A percentile compares a stretch with the other conserved stretches of the same genome.
Conservation (phyloP, 2,329 filamentous ascomycete genomes). For the Ceratocystiopsis minuta region DNA sequence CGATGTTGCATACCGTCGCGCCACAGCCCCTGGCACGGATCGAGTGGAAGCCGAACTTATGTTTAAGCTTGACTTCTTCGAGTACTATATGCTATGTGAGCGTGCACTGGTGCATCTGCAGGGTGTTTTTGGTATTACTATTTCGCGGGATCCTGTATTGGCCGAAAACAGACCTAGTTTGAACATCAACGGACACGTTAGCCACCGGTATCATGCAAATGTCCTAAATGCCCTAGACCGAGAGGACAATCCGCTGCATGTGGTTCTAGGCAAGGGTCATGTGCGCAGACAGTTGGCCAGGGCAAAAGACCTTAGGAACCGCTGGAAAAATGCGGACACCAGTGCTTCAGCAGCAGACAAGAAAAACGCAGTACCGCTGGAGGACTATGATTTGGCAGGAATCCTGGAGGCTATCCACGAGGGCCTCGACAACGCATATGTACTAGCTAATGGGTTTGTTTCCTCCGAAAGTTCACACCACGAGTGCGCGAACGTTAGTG, state of each 20-base stretch:
- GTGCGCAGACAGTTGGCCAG: slow-evolving; percentile 40
- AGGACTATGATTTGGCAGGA: slow-evolving; percentile 41
- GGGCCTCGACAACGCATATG: slow-evolving; percentile 41
- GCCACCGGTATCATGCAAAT: slow-evolving; percentile 46
- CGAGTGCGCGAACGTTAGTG: no score
- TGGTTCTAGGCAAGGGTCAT: slow-evolving; percentile 33
- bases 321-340: slow-evolving; percentile 50
- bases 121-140: slow-evolving; percentile 40
- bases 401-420: slow-evolving; percentile 39
- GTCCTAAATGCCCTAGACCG: slow-evolving; percentile 44
- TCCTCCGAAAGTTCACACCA: not conserved
- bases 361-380: slow-evolving; percentile 23
- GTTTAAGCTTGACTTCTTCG: slow-evolving; percentile 64
- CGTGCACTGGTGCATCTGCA: slow-evolving; percentile 50
- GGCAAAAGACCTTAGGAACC: slow-evolving; percentile 53
- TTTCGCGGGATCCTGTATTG: slow-evolving; percentile 19
- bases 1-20: slow-evolving; percentile 35
- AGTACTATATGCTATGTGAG: slow-evolving; percentile 58
- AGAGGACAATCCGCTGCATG: slow-evolving; percentile 36
- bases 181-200: not conserved
- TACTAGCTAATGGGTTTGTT: slow-evolving; percentile 29
- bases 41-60: slow-evolving; percentile 39
- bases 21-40: slow-evolving; percentile 17
- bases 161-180: slow-evolving; percentile 3
- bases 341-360: slow-evolving; percentile 3